Evolutionary conservation across 805 yeast genomes (phyloP).

Genomic region (Debaryomyces castellii): DNA sequence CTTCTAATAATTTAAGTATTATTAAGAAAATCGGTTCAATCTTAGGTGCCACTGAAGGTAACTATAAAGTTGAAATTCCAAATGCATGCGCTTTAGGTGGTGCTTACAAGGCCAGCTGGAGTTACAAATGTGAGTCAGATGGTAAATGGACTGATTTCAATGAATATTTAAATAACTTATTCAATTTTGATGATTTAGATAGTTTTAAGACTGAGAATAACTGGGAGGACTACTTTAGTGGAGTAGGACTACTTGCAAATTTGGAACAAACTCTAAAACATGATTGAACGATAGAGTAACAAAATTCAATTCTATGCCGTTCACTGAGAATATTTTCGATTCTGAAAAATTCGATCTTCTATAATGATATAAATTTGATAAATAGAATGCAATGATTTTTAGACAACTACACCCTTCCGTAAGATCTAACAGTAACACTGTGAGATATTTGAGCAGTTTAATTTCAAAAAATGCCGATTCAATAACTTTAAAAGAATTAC

Average conservation of each 20-base stretch:
- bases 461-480: slow-evolving; percentile 5
- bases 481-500: slow-evolving; percentile 5
- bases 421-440: background rate
- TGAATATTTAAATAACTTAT: slow-evolving; percentile 36
- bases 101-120: slow-evolving; percentile 83
- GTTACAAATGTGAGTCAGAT: slow-evolving; percentile 36
- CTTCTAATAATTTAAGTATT: slow-evolving; percentile 69
- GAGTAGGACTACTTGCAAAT: slow-evolving; percentile 50
- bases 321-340: background rate
- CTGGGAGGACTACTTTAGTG: slow-evolving; percentile 53
- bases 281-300: slow-evolving; percentile 5
- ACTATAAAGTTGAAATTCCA: slow-evolving; percentile 70
- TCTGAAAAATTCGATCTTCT: background rate
- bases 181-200: slow-evolving; percentile 53
- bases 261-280: slow-evolving; percentile 36
- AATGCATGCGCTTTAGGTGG: slow-evolving; percentile 95
- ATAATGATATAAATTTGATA: background rate
- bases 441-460: slow-evolving; percentile 5
- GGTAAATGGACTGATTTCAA: slow-evolving; percentile 43
- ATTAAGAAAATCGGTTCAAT: slow-evolving; percentile 68
- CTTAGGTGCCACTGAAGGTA: slow-evolving; percentile 64
- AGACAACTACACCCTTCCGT: background rate
- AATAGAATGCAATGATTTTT: background rate
- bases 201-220: slow-evolving; percentile 34
- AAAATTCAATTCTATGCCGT: background rate